Base-by-base conservation (phyloP, 2,329 filamentous ascomycete genomes). In the Blumeria hordei region DNA sequence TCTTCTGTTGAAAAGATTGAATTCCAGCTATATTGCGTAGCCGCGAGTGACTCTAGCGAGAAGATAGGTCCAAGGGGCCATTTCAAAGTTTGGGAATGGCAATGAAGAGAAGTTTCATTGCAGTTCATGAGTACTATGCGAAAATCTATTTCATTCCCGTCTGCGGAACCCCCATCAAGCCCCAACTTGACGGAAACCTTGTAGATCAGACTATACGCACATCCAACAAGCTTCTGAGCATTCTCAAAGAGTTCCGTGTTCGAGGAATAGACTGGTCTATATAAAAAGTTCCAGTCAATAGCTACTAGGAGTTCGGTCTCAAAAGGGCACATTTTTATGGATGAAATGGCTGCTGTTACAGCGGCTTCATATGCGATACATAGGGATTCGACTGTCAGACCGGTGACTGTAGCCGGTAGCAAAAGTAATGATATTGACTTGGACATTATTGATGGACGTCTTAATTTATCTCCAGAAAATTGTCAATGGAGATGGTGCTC, bases 121-220 rank as follows among this genome's bases (percentile, higher is more conserved):
- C 83, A 77, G 58, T 88, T 78, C 41, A 94, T 69, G 35, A 93
- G 72, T 33, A 94, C 63, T 14, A 94, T 70, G 4, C 87, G 78
- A 0, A 78, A 74, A 67, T 95, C 87, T 14, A 94, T 76, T 28
- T 85, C 83, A 49, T 80, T 79, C 0, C 78, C 74, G 37, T 78
- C 77, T 70, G 76, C 71, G 68, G 85, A 65, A 67, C 85, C 69
- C 66, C 81, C 69, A 70, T 73, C 50, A 70, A 70, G 51, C 77
- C 56, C 59, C 11, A 61, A 70, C 59, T 78, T 73, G 11, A 80
- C 77, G 58, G 83, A 86, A n/a, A 86, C 71, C 49, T 80, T 70
- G 36, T 82, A 82, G 55, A 92, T 71, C 53, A 95, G 74, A 62
- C 80, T 80, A 72, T 96, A 96, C 28, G 93, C 65, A 32, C 77